Percentiles rank a stretch among this genome's conserved stretches.
These are phyloP conservation scores for Penicillium herquei DNA, from an alignment of 495 filamentous ascomycete species.

Conservation along the genomic window DNA sequence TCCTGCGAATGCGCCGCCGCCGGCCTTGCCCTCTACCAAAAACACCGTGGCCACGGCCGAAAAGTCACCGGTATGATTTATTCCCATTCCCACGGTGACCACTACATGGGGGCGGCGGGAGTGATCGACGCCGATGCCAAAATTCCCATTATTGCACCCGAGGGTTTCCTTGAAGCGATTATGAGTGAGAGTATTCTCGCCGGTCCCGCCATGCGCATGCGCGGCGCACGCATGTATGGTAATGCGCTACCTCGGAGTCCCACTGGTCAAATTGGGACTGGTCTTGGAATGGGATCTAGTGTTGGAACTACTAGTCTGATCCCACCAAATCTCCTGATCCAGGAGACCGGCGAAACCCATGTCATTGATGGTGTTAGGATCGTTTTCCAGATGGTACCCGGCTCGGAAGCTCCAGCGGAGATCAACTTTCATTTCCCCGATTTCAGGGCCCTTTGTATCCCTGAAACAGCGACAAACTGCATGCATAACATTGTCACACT, in stretches of 20 bases:
- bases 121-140: slow-evolving; percentile 6
- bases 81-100: slow-evolving; percentile 29
- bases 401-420: slow-evolving; percentile 23
- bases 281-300: slow-evolving; percentile 17
- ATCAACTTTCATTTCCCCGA: slow-evolving; percentile 27
- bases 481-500: slow-evolving; percentile 28
- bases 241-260: slow-evolving; percentile 8
- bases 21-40: slow-evolving; percentile 19
- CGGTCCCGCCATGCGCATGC: slow-evolving; percentile 20
- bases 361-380: slow-evolving; percentile 22
- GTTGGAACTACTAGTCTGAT: slow-evolving; percentile 14
- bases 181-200: slow-evolving; percentile 22
- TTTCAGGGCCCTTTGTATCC: slow-evolving; percentile 18
- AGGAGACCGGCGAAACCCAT: slow-evolving; percentile 11
- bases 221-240: slow-evolving; percentile 25
- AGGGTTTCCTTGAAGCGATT: slow-evolving; percentile 22
- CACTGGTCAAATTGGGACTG: slow-evolving; percentile 18
- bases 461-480: slow-evolving; percentile 24
- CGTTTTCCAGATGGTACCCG: slow-evolving; percentile 25
- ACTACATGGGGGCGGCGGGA: slow-evolving; percentile 21
- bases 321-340: slow-evolving; percentile 19
- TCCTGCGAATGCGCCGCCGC: slow-evolving; percentile 16
- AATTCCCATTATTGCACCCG: slow-evolving; percentile 24
- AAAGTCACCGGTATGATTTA: slow-evolving; percentile 23
- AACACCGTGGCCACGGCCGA: slow-evolving; percentile 15